phyloP scores from a whole-genome alignment of 1,284 basidiomycete genomes.

The Inonotus obliquus region DNA sequence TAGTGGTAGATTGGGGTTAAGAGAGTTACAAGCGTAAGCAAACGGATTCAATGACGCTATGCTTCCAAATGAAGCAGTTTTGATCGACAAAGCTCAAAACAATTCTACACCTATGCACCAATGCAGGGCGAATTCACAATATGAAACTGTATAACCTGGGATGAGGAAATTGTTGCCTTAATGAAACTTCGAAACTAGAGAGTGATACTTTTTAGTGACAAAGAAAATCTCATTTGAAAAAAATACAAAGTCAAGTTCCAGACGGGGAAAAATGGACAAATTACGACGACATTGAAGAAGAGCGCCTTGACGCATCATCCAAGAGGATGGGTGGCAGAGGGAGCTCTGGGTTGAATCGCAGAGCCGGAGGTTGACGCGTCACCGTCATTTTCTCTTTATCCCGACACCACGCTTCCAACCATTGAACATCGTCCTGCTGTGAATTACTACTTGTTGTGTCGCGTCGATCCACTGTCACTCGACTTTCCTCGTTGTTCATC shows the following conservation, averaged over 20 bases:
- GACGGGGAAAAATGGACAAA: no score
- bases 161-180: no score
- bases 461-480: not conserved
- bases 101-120: no score
- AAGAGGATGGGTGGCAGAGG: slow-evolving; percentile 9
- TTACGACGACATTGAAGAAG: no score
- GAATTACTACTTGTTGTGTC: not conserved
- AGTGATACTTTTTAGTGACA: no score
- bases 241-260: no score
- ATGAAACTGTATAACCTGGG: no score
- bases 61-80: not conserved
- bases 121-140: no score
- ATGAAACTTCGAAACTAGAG: no score
- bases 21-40: not conserved
- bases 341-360: slow-evolving; percentile 6
- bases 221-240: no score
- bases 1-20: not conserved
- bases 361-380: not conserved
- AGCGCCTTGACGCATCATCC: not conserved
- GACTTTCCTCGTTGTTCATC: not conserved
- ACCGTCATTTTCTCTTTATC: slow-evolving; percentile 3
- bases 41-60: not conserved
- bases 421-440: slow-evolving; percentile 4
- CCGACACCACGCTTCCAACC: slow-evolving; percentile 12
- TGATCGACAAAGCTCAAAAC: not conserved